Evolutionary conservation across 805 yeast genomes (phyloP).

Genomic region (Candida odintsovae): DNA sequence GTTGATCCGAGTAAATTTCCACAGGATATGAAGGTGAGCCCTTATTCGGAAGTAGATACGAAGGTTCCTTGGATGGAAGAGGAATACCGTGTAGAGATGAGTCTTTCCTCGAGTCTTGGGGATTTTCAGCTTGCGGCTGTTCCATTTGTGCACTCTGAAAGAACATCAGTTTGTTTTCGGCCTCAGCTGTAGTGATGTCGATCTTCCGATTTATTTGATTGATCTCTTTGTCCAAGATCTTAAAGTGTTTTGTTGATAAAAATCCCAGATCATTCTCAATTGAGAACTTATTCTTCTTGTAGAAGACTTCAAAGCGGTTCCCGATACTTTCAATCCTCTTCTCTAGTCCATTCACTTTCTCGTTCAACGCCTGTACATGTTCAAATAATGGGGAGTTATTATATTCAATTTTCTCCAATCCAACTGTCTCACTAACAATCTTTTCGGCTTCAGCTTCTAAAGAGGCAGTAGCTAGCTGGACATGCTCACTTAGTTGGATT

Average conservation of each 20-base stretch:
- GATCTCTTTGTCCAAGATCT: constrained; percentile 17
- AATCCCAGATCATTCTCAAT: constrained; percentile 11
- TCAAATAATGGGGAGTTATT: background rate
- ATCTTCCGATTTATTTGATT: constrained; percentile 9
- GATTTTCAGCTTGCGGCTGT: background rate
- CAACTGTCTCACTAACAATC: constrained; percentile 1
- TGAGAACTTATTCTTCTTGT: constrained; percentile 9
- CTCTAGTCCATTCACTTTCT: background rate
- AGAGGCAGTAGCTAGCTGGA: constrained; percentile 16
- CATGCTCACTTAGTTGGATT: constrained; percentile 14
- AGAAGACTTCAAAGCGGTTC: constrained; percentile 10
- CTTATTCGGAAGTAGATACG: background rate
- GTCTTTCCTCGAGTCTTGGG: background rate
- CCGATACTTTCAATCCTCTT: constrained; percentile 1
- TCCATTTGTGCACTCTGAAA: background rate
- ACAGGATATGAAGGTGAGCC: background rate
- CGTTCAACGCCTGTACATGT: background rate
- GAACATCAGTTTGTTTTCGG: constrained; percentile 5
- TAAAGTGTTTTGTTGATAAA: constrained; percentile 13
- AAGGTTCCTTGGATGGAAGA: background rate
- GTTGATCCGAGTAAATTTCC: background rate
- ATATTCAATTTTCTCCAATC: background rate
- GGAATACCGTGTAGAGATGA: constrained; percentile 6
- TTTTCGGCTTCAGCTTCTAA: constrained; percentile 14
- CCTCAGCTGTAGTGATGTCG: constrained; percentile 2